Percentiles rank a stretch among this genome's conserved stretches.
phyloP scores from a whole-genome alignment of 2,329 filamentous ascomycete species.

The Apiospora rasikravindrae region DNA sequence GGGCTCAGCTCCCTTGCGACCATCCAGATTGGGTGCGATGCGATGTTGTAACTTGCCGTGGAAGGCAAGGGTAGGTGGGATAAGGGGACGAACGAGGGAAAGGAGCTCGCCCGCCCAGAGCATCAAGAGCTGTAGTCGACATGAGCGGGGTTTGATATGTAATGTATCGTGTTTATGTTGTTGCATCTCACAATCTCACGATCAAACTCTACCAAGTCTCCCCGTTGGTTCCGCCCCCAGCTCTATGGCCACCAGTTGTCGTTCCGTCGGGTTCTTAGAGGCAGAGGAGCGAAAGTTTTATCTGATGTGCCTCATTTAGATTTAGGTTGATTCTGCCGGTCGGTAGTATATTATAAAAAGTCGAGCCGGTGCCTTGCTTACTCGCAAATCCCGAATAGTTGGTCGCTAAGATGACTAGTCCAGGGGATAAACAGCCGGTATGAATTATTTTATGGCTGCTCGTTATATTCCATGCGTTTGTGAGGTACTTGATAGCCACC shows the following conservation, averaged over 20 bases:
- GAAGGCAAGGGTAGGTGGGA: background rate
- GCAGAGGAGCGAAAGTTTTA: background rate
- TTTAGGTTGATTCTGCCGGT: background rate
- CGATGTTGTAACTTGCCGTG: background rate
- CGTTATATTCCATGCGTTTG: background rate
- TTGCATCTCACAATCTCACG: background rate
- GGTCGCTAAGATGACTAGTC: background rate
- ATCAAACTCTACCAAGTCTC: constrained; percentile 3
- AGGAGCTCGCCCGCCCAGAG: background rate
- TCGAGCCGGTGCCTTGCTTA: background rate
- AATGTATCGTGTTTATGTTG: background rate
- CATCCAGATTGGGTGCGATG: background rate
- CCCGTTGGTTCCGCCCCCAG: background rate
- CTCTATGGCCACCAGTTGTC: background rate
- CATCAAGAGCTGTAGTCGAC: background rate
- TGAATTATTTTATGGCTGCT: background rate
- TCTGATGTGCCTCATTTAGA: background rate
- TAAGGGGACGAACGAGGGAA: background rate
- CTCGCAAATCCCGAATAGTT: background rate
- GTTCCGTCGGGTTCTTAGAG: background rate
- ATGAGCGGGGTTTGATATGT: background rate
- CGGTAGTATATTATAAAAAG: background rate
- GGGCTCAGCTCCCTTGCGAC: background rate
- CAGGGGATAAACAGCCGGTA: background rate
- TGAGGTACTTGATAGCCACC: background rate